Base-by-base conservation (phyloP, 2,329 filamentous ascomycete species). In the Botrytis hyacinthi region DNA sequence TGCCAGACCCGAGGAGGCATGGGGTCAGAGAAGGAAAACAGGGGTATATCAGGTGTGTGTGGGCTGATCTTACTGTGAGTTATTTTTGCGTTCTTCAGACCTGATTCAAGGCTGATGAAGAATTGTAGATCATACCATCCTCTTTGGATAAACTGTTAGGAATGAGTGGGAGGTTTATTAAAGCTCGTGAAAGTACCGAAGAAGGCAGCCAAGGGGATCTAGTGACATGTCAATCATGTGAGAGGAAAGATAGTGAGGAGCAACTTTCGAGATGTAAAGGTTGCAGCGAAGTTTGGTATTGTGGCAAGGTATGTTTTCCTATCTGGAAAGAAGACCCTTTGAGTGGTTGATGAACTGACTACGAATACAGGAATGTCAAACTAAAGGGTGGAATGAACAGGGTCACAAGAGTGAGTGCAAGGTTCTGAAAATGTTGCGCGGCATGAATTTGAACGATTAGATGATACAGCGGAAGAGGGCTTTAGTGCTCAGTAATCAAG, bases 331-430 rank as follows among this genome's bases (percentile, higher is more conserved):
- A 20, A 59, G 72, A 40, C 4, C 42, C n/a, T 16, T 20, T 37
- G 32, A 65, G 35, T 51, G 26, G 48, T 67, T 42, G 37, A n/a
- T 59, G 29, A 48, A 26, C 40, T 72, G 51, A 54, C 40, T n/a
- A 51, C 57, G 32, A 35, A 44, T 42, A 57, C n/a, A 80, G 79
- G 74, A 76, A 20, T 80, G 79, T 67, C 79, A 80, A 67, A 70
- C 74, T 20, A 73, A 73, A 57, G 79, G 78, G 1, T 80, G 79
- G 79, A 77, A 51, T 68, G 74, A 78, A 29, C 76, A 74, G 18
- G 78, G 76, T 29, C 79, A 80, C 37, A 80, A 79, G 54, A 72
- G 70, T 8, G 78, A 80, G 46, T 80, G 79, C 59, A 80, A 78
- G 57, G 70, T 79, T 22, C 72, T 79, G 22, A 78, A 77, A 60